Evolutionary conservation across 176 grass and related monocot species (phyloP), one percentile per base, ranked within the genome.

Genomic region (Chloris gayana): DNA sequence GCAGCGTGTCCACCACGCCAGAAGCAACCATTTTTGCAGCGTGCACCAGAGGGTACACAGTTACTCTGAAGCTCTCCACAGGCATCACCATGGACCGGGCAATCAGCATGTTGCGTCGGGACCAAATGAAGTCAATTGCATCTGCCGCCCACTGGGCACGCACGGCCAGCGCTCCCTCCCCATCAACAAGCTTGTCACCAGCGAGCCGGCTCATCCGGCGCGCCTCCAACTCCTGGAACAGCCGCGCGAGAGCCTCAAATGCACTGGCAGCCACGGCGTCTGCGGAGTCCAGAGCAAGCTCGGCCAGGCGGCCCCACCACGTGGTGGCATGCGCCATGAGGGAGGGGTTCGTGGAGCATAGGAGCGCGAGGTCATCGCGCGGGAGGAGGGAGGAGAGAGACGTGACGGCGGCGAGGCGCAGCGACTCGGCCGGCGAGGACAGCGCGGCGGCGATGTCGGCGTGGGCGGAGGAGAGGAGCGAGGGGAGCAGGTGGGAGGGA

Each of bases 211-310:
- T 95, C 92, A 99, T 99, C 44, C 96, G 87, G 75, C 91, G 90
- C 4, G 90, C 84, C n/a, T 99, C 96, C 6, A 99, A 89, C 78
- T 99, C 96, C 88, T 95, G 90, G 86, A 99, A 99, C 37, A 99
- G 84, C 68, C 92, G 84, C 3, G 90, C 92, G 30, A 95, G 81
- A 3, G 92, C 91, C 71, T 93, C 92, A 14, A 99, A 99, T 21
- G 96, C 92, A 6, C 86, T 25, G 31, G 91, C 91, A 3, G 96
- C 83, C 33, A 99, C 96, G 0, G 84, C 84, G 14, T 99, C 96
- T 0, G 96, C 91, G 4, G 92, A 83, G 68, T 95, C 96, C 11
- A 98, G 69, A 44, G 88, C 82, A 9, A 90, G 90, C 57, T 89
- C 68, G 6, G 90, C 82, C 25, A 99, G 70, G 79, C 91, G 90